Conservation (phyloP, 2,329 filamentous ascomycete species). For the Emergomyces africanus region DNA sequence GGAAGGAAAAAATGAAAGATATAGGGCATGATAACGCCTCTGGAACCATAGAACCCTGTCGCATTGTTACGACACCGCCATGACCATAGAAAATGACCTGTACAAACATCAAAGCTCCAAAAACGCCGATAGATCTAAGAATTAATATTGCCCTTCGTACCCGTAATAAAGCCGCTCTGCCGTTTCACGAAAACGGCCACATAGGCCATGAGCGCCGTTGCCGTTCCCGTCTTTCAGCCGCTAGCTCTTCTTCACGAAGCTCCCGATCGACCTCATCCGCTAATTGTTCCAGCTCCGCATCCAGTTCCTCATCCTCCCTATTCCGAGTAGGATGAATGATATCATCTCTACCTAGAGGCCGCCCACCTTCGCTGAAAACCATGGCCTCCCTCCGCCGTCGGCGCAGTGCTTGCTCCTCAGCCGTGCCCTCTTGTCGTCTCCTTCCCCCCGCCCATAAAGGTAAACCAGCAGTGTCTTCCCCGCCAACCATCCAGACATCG, state of each 20-base stretch:
- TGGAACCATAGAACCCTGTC: background rate
- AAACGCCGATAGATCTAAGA: background rate
- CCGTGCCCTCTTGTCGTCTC: constrained; percentile 21
- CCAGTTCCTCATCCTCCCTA: constrained; percentile 10
- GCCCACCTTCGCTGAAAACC: constrained; percentile 76
- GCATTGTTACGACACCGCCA: background rate
- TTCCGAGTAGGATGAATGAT: constrained; percentile 53
- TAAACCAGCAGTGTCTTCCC: constrained; percentile 38
- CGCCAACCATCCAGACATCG: constrained; percentile 40
- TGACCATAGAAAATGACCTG: background rate
- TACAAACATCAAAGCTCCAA: background rate
- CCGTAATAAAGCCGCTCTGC: background rate
- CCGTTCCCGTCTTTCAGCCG: constrained; percentile 4
- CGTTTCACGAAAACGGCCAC: constrained; percentile 4
- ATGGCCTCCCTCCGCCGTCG: constrained; percentile 75
- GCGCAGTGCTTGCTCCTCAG: constrained; percentile 54
- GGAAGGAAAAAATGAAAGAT: background rate
- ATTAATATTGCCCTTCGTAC: background rate
- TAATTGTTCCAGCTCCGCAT: constrained; percentile 9
- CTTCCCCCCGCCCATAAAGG: constrained; percentile 18
- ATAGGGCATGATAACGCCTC: background rate
- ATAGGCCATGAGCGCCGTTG: constrained; percentile 3
- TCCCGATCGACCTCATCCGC: constrained; percentile 7
- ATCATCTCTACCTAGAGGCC: constrained; percentile 58
- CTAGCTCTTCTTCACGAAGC: constrained; percentile 2